These are phyloP conservation scores for Colletotrichum camelliae DNA, from an alignment of 2,329 filamentous ascomycete genomes.

Conservation along the genomic window DNA sequence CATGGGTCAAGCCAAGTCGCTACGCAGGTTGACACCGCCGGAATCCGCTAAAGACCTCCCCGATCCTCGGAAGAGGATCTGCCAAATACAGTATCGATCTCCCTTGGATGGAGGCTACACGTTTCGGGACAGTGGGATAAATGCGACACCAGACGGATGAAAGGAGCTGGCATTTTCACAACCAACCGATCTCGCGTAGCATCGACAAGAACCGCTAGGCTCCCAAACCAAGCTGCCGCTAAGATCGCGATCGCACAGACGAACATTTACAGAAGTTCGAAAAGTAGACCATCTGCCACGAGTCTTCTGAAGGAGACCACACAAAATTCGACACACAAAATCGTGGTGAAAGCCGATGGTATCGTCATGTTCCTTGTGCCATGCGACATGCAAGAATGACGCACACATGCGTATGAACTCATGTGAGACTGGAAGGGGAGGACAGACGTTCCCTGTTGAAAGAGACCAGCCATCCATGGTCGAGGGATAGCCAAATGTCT, in stretches of 20 bases:
- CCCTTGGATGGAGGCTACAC: background rate
- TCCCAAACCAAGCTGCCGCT: background rate
- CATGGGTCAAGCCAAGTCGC: background rate
- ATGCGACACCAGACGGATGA: background rate
- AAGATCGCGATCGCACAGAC: background rate
- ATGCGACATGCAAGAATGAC: background rate
- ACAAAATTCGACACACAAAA: background rate
- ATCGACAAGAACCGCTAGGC: background rate
- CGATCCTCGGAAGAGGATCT: background rate
- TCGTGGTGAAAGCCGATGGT: background rate
- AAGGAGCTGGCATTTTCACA: background rate
- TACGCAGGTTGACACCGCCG: background rate
- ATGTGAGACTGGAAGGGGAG: background rate
- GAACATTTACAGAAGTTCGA: background rate
- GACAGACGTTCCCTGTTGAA: background rate
- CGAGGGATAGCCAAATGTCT: too few species aligned
- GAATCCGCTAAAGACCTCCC: background rate
- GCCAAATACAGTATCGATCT: constrained; percentile 4
- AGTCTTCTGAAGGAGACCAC: background rate
- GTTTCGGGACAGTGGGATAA: constrained; percentile 11
- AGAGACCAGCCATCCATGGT: background rate
- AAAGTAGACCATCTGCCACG: background rate
- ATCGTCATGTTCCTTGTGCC: background rate
- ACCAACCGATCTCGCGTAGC: background rate
- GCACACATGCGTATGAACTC: background rate